Evolutionary conservation across 345 rosid genomes (phyloP), one percentile per base, ranked within the genome.

Genomic region (Populus pruinosa): DNA sequence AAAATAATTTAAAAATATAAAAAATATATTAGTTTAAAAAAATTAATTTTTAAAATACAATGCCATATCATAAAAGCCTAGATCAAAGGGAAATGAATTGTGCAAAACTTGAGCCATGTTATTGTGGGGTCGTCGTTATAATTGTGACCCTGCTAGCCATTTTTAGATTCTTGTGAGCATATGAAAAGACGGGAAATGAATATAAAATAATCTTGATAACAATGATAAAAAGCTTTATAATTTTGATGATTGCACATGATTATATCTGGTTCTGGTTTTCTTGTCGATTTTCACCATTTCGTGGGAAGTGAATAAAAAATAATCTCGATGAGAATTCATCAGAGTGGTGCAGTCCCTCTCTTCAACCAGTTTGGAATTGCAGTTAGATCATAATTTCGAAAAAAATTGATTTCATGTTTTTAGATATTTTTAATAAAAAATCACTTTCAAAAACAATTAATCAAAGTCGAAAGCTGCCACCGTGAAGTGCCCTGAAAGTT

Each of bases 191-290:
- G 0, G 12, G 17, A 47, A 64, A 11, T 39, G 74, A 39, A 33
- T 29, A 27, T 29, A 67, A 68, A 75, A 33, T 13, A 69, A 21
- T 77, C 27, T 74, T 56, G 17, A 43, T 53, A 27, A 21, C 53
- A 41, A 56, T n/a, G 29, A n/a, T 18, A 41, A 17, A 33, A 49
- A 33, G 36, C 23, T 12, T 21, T 16, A 21, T 12, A 59, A 6
- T 55, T 29, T 72, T 79, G 82, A 85, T 83, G 76, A 78, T 82
- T 81, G 88, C 83, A 80, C 81, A 80, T 90, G 73, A 84, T 83
- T 55, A 65, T 86, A 77, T 63, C 74, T 59, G 80, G 74, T 41
- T 64, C 79, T 67, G 21, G 21, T 59, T 14, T 18, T 73, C 67
- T 36, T 29, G 80, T 74, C 78, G 33, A 65, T 62, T 39, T 47